Evolutionary conservation across 768 basidiomycete genomes (phyloP), one percentile per base, ranked within the genome.

Genomic region (Cystofilobasidium ferigula): DNA sequence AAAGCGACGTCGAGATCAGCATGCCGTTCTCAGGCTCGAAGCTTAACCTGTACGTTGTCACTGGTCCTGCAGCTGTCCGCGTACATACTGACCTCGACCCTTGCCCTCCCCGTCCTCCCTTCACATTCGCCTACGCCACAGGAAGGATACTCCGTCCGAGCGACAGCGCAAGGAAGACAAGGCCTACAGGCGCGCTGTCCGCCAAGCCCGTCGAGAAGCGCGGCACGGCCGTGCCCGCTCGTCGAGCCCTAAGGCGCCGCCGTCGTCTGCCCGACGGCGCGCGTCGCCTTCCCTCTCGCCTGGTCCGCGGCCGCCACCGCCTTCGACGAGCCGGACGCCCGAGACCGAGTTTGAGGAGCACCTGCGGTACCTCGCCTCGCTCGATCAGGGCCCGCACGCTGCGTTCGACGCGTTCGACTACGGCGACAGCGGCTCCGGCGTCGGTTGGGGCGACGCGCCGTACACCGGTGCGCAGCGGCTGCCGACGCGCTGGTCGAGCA

Each of bases 391-490:
- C 12, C 30, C 56, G 8, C 28, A 42, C 8, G 34, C 57, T 0
- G 57, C 56, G n/a, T 45, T 64, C 18, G 22, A 35, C 34, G 42
- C 57, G 7, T 64, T 54, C 54, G 63, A 64, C n/a, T 48, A 30
- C n/a, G 63, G 63, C 6, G 9, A 36, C 3, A 48, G 48, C 16
- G 63, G 63, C 5, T 43, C 63, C 0, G 63, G 63, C 12, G 40
- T 64, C n/a, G 63, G 63, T 5, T 64, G 63, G 63, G 63, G 63
- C 22, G 63, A 64, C 57, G 63, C 56, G 22, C 45, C 63, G 5
- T 64, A 47, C 63, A 18, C 26, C 20, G 35, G 35, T 32, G 24
- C 54, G 30, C 24, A 38, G n/a, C 32, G 28, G 13, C 28, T 54
- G 43, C 56, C 57, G 18, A 18, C 22, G 3, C 42, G 63, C 9